phyloP scores from a whole-genome alignment of 768 basidiomycete genomes.

The Russula sp. region DNA sequence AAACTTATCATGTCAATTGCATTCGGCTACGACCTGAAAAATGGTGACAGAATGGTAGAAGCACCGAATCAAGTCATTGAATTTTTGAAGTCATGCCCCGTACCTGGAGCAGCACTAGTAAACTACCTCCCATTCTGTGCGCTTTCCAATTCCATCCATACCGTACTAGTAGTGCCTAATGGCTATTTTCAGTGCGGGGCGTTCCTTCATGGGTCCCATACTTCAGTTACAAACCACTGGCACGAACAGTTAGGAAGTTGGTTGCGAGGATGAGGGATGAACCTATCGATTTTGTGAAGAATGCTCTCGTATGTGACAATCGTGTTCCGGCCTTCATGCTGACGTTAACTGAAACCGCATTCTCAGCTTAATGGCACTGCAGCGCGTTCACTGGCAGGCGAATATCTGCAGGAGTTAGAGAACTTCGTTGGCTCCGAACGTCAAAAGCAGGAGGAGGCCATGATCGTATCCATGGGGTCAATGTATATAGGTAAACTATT shows the following conservation, averaged over 20 bases:
- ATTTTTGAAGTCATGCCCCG: background rate
- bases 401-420: slow-evolving; percentile 12
- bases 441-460: background rate
- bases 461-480: slow-evolving; percentile 5
- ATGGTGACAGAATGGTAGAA: background rate
- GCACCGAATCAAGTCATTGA: background rate
- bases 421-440: background rate
- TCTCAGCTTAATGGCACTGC: slow-evolving; percentile 13
- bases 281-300: slow-evolving; percentile 2
- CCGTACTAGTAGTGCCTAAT: background rate
- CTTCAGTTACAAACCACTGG: slow-evolving; percentile 1
- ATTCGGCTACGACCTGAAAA: slow-evolving; percentile 14
- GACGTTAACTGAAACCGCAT: background rate
- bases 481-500: background rate
- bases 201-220: slow-evolving; percentile 19
- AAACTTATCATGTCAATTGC: slow-evolving; percentile 7
- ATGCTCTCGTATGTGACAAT: background rate
- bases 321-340: background rate
- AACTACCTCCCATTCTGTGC: slow-evolving; percentile 22
- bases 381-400: slow-evolving; percentile 6
- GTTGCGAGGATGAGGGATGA: background rate
- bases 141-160: background rate
- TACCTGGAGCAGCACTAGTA: slow-evolving; percentile 17
- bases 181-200: slow-evolving; percentile 1
- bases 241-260: background rate